Evolutionary conservation across 208 protist species (phyloP).

Genomic region (Acanthamoeba castellanii): DNA sequence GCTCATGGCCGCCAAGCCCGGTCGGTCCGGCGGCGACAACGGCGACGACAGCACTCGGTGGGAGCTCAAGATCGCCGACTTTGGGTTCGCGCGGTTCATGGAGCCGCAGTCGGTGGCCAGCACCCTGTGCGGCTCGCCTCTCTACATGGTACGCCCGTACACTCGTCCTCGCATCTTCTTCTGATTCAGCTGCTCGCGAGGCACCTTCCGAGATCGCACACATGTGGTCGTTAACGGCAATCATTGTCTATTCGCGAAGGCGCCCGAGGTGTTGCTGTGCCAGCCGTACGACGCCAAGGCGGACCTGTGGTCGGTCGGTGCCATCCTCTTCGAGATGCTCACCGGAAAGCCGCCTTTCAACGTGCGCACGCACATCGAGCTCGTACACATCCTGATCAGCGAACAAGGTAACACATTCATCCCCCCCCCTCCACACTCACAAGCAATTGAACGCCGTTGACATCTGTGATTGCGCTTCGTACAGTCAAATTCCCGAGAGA

Average conservation of each 20-base stretch:
- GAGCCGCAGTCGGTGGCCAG: constrained; percentile 58
- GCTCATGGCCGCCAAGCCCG: background rate
- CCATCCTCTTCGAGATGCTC: constrained; percentile 65
- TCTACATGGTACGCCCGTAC: constrained; percentile 26
- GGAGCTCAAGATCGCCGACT: constrained; percentile 67
- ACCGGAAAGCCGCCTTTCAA: constrained; percentile 53
- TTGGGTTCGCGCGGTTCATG: constrained; percentile 65
- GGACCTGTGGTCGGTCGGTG: constrained; percentile 63
- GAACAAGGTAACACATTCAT: background rate
- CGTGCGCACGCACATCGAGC: constrained; percentile 58
- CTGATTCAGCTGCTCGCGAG: no score
- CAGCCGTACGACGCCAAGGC: constrained; percentile 70
- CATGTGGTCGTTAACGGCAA: background rate
- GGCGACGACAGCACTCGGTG: background rate
- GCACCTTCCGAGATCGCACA: no score
- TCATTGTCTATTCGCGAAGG: background rate
- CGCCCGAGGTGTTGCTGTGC: constrained; percentile 50
- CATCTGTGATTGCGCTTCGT: no score
- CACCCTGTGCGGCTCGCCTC: constrained; percentile 62
- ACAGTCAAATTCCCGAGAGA: constrained; percentile 8
- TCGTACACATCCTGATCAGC: constrained; percentile 46
- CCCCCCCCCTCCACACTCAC: no score
- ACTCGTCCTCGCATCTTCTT: background rate
- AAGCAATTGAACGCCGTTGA: no score
- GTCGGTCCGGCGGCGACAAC: background rate